A percentile compares a stretch with the other conserved stretches of the same genome.
These are phyloP conservation scores for Exophiala bonariae DNA, from an alignment of 2,329 filamentous ascomycete genomes.

Conservation along the genomic window DNA sequence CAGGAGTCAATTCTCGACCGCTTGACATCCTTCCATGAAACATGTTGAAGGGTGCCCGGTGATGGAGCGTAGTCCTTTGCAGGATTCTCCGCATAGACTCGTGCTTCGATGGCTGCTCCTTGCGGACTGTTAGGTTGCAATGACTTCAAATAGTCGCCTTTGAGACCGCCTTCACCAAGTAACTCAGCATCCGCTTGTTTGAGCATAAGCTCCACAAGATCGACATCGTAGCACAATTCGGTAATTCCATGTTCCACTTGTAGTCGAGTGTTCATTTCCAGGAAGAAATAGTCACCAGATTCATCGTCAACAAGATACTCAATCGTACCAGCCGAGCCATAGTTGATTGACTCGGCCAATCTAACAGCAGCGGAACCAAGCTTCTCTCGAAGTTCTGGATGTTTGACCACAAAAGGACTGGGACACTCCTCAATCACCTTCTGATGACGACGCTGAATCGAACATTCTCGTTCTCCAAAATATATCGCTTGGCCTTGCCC, in stretches of 20 bases:
- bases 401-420: constrained; percentile 62
- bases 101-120: constrained; percentile 54
- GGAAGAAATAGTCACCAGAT: constrained; percentile 72
- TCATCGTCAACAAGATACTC: constrained; percentile 89
- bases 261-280: constrained; percentile 61
- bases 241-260: constrained; percentile 62
- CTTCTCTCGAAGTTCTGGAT: constrained; percentile 62
- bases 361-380: constrained; percentile 69
- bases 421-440: constrained; percentile 91
- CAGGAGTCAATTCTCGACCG: constrained; percentile 63
- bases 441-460: constrained; percentile 81
- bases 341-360: constrained; percentile 58
- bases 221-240: constrained; percentile 55
- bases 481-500: constrained; percentile 74
- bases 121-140: constrained; percentile 45
- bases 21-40: constrained; percentile 53
- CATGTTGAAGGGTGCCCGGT: constrained; percentile 58
- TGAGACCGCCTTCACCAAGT: constrained; percentile 45
- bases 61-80: constrained; percentile 59
- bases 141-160: constrained; percentile 40
- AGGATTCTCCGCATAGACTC: constrained; percentile 61
- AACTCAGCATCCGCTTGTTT: constrained; percentile 55
- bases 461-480: constrained; percentile 87
- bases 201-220: constrained; percentile 58
- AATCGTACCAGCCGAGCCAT: constrained; percentile 85